Percentiles rank a stretch among this genome's conserved stretches.
Evolutionary conservation across 1,284 basidiomycete genomes (phyloP).

Genomic region (Coniferiporia sulphurascens): DNA sequence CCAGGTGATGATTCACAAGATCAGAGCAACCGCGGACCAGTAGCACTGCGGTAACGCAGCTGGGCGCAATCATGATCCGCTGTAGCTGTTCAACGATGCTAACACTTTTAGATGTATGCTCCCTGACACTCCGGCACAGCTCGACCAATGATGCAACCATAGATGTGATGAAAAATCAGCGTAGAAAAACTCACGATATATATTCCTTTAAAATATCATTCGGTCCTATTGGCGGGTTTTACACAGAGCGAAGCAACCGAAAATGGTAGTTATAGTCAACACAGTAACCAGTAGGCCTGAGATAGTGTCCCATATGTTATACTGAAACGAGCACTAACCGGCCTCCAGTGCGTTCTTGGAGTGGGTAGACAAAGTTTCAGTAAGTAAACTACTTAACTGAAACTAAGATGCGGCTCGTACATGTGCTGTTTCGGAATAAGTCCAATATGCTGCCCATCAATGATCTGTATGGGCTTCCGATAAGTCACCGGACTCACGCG

Average conservation of each 20-base stretch:
- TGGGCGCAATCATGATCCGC: too few species aligned
- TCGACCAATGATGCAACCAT: background rate
- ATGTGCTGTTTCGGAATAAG: conserved; percentile 46
- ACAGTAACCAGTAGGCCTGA: conserved; percentile 24
- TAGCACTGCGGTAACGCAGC: too few species aligned
- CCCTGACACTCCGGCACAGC: background rate
- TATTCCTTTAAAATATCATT: conserved; percentile 77
- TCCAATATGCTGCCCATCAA: background rate
- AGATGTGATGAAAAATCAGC: conserved; percentile 14
- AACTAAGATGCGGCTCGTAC: conserved; percentile 33
- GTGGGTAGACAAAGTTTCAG: background rate
- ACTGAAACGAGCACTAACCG: conserved; percentile 35
- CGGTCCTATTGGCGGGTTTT: conserved; percentile 50
- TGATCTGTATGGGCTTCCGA: conserved; percentile 13
- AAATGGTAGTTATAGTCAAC: conserved; percentile 21
- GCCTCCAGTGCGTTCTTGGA: conserved; percentile 62
- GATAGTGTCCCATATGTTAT: background rate
- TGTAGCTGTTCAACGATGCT: too few species aligned
- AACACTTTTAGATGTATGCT: too few species aligned
- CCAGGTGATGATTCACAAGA: too few species aligned
- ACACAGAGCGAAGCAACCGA: background rate
- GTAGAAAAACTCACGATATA: conserved; percentile 47
- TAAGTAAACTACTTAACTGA: conserved; percentile 4
- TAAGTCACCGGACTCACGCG: conserved; percentile 51
- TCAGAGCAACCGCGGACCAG: too few species aligned